phyloP scores from a whole-genome alignment of 1,284 basidiomycete genomes.

The Rhizoctonia solani region DNA sequence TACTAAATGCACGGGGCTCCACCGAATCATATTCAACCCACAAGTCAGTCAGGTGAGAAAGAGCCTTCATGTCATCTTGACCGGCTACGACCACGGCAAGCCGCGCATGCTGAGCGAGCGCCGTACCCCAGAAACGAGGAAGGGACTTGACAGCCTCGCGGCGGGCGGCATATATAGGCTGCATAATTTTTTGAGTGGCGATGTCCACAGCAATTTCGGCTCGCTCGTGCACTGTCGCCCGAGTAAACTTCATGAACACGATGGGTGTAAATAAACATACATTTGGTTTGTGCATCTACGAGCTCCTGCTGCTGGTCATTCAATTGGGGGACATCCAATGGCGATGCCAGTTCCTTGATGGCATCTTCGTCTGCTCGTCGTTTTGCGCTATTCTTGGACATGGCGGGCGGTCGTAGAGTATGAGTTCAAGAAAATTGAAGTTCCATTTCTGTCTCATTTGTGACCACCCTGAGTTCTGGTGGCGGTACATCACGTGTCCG shows the following conservation, averaged over 20 bases:
- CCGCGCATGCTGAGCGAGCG: slow-evolving; percentile 22
- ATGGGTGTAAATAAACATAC: background rate
- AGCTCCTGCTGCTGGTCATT: slow-evolving; percentile 21
- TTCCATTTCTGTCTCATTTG: background rate
- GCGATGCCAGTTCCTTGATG: background rate
- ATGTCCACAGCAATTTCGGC: slow-evolving; percentile 31
- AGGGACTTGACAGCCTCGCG: slow-evolving; percentile 27
- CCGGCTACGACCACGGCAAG: slow-evolving; percentile 16
- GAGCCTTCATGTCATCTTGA: slow-evolving; percentile 66
- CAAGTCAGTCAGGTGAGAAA: slow-evolving; percentile 76
- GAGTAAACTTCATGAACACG: background rate
- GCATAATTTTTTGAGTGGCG: slow-evolving; percentile 24
- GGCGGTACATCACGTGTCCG: slow-evolving; percentile 6
- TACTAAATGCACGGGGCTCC: slow-evolving; percentile 71
- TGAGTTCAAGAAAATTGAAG: background rate
- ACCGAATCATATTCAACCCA: slow-evolving; percentile 68
- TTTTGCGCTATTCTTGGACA: slow-evolving; percentile 13
- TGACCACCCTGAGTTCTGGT: slow-evolving; percentile 1
- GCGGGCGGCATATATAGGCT: slow-evolving; percentile 17
- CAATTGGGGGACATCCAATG: slow-evolving; percentile 9
- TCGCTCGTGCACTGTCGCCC: slow-evolving; percentile 5
- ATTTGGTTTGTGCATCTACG: slow-evolving; percentile 16
- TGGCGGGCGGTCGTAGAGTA: background rate
- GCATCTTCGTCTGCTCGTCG: slow-evolving; percentile 8
- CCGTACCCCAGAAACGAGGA: slow-evolving; percentile 32